Evolutionary conservation across 176 grass and related monocot species (phyloP).

Genomic region (Thinopyrum elongatum): DNA sequence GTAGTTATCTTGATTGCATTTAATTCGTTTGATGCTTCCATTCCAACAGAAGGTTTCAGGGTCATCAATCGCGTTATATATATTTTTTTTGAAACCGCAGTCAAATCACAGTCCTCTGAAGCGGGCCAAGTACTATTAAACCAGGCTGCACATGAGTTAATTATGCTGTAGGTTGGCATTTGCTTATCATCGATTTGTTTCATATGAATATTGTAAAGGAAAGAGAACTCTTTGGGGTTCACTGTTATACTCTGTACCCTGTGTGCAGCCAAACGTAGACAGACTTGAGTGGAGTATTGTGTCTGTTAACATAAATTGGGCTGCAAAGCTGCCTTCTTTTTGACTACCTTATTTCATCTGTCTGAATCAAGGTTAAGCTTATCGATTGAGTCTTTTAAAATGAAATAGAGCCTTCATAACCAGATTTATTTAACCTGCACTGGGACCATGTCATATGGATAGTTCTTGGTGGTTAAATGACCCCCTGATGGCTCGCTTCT

Average conservation of each 20-base stretch:
- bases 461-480: background rate
- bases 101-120: constrained; percentile 3
- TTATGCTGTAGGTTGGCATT: constrained; percentile 2
- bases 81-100: constrained; percentile 20
- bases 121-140: background rate
- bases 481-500: no score
- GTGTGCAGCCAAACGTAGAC: background rate
- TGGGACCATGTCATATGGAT: background rate
- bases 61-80: background rate
- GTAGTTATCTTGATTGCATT: background rate
- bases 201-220: background rate
- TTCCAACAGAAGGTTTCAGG: constrained; percentile 23
- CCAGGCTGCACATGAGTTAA: background rate
- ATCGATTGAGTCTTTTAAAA: background rate
- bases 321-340: background rate
- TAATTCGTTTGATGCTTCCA: constrained; percentile 27
- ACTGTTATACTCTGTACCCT: background rate
- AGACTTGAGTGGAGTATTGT: background rate
- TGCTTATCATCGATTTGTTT: constrained; percentile 2
- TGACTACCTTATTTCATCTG: background rate
- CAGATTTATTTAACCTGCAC: background rate
- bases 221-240: background rate
- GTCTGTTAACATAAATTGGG: background rate
- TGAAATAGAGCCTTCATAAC: background rate
- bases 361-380: background rate